Conservation (phyloP, 2,329 filamentous ascomycete species). For the Fusarium agapanthi region DNA sequence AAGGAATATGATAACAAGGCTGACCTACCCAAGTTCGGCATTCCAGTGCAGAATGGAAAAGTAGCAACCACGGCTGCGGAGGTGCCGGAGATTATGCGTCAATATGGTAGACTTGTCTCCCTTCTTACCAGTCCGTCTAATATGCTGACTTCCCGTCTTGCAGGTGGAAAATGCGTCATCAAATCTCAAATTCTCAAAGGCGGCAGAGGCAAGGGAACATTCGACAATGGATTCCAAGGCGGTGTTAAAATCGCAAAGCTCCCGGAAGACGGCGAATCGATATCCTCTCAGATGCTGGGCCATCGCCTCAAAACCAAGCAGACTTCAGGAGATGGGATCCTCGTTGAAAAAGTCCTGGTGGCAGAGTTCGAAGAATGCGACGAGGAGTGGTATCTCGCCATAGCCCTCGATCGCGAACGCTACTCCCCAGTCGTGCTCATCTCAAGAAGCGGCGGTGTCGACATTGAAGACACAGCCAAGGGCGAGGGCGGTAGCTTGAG, state of each 20-base stretch:
- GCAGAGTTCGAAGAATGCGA: not conserved
- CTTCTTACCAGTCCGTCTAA: accelerated
- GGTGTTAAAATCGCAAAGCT: not conserved
- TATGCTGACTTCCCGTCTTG: not conserved
- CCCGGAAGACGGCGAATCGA: not conserved
- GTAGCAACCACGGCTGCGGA: not conserved
- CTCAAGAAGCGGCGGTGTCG: not conserved
- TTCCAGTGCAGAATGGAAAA: not conserved
- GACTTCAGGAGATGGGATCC: not conserved
- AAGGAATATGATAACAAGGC: accelerated
- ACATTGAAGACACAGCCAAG: not conserved
- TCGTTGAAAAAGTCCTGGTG: not conserved
- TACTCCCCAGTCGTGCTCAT: not conserved
- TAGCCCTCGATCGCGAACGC: not conserved
- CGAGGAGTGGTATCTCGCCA: not conserved
- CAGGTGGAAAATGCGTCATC: not conserved
- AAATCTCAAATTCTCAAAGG: not conserved
- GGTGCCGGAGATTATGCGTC: not conserved
- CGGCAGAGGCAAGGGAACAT: not conserved
- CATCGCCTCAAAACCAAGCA: not conserved
- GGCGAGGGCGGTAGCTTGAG: not conserved
- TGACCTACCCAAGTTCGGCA: not conserved
- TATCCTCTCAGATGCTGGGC: not conserved
- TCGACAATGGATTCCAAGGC: not conserved
- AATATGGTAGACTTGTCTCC: not conserved